Evolutionary conservation across 1,139 yeast species (phyloP), one percentile per base, ranked within the genome.

Genomic region (Kodamaea plutei): DNA sequence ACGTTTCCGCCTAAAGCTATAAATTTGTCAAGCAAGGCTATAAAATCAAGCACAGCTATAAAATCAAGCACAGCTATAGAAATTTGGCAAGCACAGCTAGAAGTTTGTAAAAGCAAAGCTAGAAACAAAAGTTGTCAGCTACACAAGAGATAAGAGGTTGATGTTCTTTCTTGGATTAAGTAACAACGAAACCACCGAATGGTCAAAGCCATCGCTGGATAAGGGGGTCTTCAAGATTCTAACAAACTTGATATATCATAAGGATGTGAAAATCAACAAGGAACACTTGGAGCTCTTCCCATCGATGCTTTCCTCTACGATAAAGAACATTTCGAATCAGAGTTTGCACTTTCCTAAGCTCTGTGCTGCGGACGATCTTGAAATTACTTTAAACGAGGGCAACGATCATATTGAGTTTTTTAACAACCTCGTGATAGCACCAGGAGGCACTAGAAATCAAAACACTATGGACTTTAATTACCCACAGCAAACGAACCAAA

Each of bases 311-410:
- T 9, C 31, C 15, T 35, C 40, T 11, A 28, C 31, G 20, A 30
- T 42, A 22, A 20, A 34, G 15, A 33, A 39, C 35, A 33, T 39
- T 18, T 15, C 41, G 20, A 40, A 35, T 26, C 24, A 26, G 5
- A 30, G 36, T 12, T 23, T 32, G 3, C 26, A 33, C 9, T 38
- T 41, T 26, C 45, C 43, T 17, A 38, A 36, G 20, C 31, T 39
- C 18, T 44, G 48, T 25, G 48, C 48, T 7, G 48, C 48, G 9
- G 48, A 44, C 25, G 47, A 43, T 32, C 35, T 44, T 21, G 40
- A 36, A 14, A 38, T 44, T 15, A 30, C 45, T 8, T 36, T 44
- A 9, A 27, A 35, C 7, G 47, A 38, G 5, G 38, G 40, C 23
- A 26, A 37, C 26, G 47, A 44, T 31, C 47, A 38, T 31, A 44